phyloP scores from a whole-genome alignment of 2,329 filamentous ascomycete genomes.

The Nemania sp. region DNA sequence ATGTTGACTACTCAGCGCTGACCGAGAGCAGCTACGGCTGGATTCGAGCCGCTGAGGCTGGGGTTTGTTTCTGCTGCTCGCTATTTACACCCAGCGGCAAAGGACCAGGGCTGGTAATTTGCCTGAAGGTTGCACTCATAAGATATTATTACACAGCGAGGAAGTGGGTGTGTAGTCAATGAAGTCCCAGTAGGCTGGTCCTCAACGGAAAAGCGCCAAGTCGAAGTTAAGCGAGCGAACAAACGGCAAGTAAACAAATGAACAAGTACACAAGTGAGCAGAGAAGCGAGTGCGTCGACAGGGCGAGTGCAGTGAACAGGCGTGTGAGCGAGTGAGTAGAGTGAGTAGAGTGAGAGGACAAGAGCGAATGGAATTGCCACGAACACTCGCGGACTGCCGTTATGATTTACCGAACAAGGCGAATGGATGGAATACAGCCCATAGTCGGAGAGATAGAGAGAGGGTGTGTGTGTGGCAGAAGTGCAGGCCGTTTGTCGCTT shows the following conservation, averaged over 20 bases:
- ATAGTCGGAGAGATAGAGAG: background rate
- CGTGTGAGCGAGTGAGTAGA: background rate
- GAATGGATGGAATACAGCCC: constrained; percentile 16
- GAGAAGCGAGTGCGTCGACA: background rate
- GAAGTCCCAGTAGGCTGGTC: constrained; percentile 6
- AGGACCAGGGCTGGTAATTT: constrained; percentile 5
- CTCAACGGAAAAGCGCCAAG: constrained; percentile 13
- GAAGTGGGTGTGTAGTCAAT: constrained; percentile 20
- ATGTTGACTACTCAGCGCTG: constrained; percentile 17
- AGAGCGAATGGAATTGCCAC: constrained; percentile 13
- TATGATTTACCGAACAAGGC: constrained; percentile 16
- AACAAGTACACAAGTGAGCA: too few relatives aligned
- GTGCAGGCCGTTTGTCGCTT: constrained; percentile 16
- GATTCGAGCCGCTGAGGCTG: constrained; percentile 12
- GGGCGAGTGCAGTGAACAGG: background rate
- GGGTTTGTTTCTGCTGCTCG: constrained; percentile 9
- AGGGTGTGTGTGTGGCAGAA: too few relatives aligned
- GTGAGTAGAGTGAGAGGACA: background rate
- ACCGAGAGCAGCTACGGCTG: constrained; percentile 8
- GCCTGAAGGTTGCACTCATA: constrained; percentile 6
- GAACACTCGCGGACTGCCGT: constrained; percentile 14
- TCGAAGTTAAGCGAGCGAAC: constrained; percentile 22
- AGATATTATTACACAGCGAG: constrained; percentile 2
- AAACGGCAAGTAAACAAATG: background rate
- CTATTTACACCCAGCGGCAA: constrained; percentile 1